phyloP scores from a whole-genome alignment of 2,329 filamentous ascomycete species.

The Microascus cirrosus region DNA sequence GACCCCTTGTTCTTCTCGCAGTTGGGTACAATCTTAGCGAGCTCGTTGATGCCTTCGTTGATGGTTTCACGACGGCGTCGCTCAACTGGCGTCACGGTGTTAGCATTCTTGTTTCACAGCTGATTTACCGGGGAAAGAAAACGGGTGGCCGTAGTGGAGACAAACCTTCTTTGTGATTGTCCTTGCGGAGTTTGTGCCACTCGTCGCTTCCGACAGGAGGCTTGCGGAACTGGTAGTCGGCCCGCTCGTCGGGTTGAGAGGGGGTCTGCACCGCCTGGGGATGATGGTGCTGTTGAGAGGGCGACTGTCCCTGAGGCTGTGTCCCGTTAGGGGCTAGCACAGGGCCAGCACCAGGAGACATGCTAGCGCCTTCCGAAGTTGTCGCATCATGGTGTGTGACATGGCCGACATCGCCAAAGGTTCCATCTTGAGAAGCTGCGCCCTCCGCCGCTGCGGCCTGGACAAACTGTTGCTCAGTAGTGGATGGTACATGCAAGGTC shows the following conservation, averaged over 20 bases:
- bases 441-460: constrained; percentile 26
- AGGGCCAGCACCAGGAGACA: constrained; percentile 9
- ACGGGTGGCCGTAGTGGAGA: constrained; percentile 5
- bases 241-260: constrained; percentile 4
- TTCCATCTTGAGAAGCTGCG: constrained; percentile 12
- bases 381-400: constrained; percentile 20
- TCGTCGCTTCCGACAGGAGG: constrained; percentile 91
- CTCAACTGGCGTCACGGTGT: constrained; percentile 54
- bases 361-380: constrained; percentile 20
- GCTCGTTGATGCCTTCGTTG: constrained; percentile 96
- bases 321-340: constrained; percentile 7
- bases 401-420: constrained; percentile 2
- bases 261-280: not conserved
- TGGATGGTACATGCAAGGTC: constrained; percentile 43
- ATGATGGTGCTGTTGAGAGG: constrained; percentile 6
- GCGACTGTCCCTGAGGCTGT: constrained; percentile 3
- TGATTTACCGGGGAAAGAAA: not conserved
- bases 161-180: constrained; percentile 97
- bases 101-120: not conserved
- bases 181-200: constrained; percentile 94
- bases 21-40: constrained; percentile 92
- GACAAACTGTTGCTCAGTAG: constrained; percentile 50
- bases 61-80: constrained; percentile 94
- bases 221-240: constrained; percentile 41
- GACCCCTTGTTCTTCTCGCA: constrained; percentile 99